Base-by-base conservation (phyloP, 768 basidiomycete species). In the Leccinum incarnatum region DNA sequence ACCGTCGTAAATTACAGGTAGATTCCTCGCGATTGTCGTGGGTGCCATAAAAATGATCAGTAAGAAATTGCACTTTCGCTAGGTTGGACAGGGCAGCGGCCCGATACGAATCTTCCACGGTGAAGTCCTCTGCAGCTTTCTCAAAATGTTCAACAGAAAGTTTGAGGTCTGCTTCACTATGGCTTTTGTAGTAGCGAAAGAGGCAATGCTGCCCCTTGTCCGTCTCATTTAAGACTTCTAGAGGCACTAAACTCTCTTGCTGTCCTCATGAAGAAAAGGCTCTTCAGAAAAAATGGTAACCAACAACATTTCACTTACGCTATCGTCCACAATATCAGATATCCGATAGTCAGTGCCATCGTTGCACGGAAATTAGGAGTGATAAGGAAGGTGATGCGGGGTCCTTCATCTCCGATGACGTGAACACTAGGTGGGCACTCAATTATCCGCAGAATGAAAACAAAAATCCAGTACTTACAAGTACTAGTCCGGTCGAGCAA, bases 1-100 rank as follows among this genome's bases (percentile, higher is more conserved):
- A 56, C 3, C 55, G 7, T 12, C 29, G 57, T 29, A 62, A 65
- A 29, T 49, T 40, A 0, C 12, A 19, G 6, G 32, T 56, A 6
- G 54, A 50, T 8, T 12, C 15, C 2, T 58, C 47, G 27, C 58
- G 27, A 15, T 51, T 7, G 15, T 2, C 0, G 11, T 2, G 14
- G 9, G 27, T 52, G 4, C 57, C 55, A 10, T 51, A 3, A 21
- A 34, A 42, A 12, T 46, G 64, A 34, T 46, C 57, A 11, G 7
- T 23, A 12, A 57, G 37, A 19, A 57, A 58, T 29, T 45, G 21
- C 19, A 40, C 61, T 10, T 58, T 59, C 3, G 64, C 64, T n/a
- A 65, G 57, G 54, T 65, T 65, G 48, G 46, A 56, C 3, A 65
- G 32, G 17, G 54, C 55, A 9, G 53, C 53, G 6, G 65, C 65